Evolutionary conservation across 257 asterid genomes (phyloP).

Genomic region (Misopates orontium): DNA sequence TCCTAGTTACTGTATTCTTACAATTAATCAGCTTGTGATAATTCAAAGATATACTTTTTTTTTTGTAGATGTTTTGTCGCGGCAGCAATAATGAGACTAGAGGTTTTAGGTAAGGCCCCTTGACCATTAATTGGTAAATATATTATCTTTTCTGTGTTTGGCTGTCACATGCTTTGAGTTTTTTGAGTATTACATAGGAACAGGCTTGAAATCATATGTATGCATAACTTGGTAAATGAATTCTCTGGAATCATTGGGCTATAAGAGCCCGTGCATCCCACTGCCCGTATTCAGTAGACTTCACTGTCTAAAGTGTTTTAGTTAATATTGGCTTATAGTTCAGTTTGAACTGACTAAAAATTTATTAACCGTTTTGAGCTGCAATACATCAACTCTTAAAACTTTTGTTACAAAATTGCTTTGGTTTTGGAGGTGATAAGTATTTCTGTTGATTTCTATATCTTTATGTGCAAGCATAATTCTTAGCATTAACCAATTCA

Average conservation of each 20-base stretch:
- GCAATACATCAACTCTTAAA: neutral
- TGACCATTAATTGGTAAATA: constrained; percentile 16
- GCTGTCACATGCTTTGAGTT: neutral
- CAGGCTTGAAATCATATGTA: constrained; percentile 3
- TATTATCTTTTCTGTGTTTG: constrained; percentile 19
- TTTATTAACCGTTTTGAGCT: neutral
- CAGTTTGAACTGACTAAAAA: neutral
- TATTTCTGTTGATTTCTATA: neutral
- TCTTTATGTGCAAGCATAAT: neutral
- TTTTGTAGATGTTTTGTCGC: constrained; percentile 83
- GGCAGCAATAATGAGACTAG: constrained; percentile 93
- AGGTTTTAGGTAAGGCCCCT: constrained; percentile 72
- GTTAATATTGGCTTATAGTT: neutral
- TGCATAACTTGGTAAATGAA: constrained; percentile 2
- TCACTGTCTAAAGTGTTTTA: neutral
- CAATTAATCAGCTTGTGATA: constrained; percentile 28
- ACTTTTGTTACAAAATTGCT: neutral
- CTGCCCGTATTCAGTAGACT: neutral
- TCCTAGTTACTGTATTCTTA: neutral
- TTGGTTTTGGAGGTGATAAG: neutral
- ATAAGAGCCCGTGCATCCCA: neutral
- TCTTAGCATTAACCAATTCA: neutral
- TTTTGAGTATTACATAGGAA: neutral
- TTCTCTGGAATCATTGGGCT: neutral
- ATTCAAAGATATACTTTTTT: constrained; percentile 12